Evolutionary conservation across 805 yeast species (phyloP).

Genomic region (Candida mattraensis): DNA sequence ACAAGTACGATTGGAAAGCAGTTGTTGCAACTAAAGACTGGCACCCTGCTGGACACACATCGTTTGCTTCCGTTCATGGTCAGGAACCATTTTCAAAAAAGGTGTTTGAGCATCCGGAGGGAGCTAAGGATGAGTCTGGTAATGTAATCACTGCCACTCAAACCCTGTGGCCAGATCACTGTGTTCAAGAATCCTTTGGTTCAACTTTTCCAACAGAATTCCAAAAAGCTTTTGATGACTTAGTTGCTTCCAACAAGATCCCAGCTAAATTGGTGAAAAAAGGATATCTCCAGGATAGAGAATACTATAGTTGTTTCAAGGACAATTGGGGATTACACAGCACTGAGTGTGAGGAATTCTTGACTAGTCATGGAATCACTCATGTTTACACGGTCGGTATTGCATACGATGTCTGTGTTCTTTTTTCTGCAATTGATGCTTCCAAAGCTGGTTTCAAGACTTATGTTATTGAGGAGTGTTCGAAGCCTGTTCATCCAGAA

Average conservation of each 20-base stretch:
- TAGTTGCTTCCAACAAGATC: conserved; percentile 31
- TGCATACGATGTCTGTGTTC: conserved; percentile 86
- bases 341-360: conserved; percentile 58
- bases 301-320: conserved; percentile 82
- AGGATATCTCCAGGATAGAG: conserved; percentile 70
- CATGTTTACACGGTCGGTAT: conserved; percentile 75
- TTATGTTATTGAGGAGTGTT: conserved; percentile 53
- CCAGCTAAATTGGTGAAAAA: conserved; percentile 53
- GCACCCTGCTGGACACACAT: conserved; percentile 78
- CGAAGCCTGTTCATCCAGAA: conserved; percentile 54
- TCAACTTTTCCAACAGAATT: conserved; percentile 58
- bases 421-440: conserved; percentile 71
- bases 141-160: conserved; percentile 37
- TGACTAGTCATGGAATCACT: conserved; percentile 47
- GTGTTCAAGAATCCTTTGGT: conserved; percentile 75
- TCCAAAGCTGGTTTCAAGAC: conserved; percentile 61
- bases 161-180: conserved; percentile 88
- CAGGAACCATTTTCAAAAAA: conserved; percentile 49
- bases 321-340: conserved; percentile 74
- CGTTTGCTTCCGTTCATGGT: conserved; percentile 73
- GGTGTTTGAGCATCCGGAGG: conserved; percentile 53
- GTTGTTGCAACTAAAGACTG: conserved; percentile 80
- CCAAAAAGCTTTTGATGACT: conserved; percentile 30
- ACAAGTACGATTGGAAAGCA: conserved; percentile 52
- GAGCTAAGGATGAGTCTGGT: too few relatives aligned